Base-by-base conservation (phyloP, 495 filamentous ascomycete species). In the Aspergillus leporis region DNA sequence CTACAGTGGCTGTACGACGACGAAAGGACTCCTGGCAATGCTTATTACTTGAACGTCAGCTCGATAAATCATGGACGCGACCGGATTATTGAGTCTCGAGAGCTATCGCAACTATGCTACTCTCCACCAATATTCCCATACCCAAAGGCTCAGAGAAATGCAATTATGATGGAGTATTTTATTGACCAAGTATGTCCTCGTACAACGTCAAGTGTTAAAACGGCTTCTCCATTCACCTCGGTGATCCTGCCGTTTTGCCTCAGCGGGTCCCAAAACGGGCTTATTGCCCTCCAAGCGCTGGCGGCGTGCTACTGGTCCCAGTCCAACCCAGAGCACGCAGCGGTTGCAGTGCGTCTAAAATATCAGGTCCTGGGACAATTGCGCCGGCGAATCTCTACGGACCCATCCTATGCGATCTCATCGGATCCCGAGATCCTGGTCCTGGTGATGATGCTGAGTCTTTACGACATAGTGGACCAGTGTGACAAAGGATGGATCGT, bases 401-500 rank as follows among this genome's bases (percentile, higher is more conserved):
- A 53, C 18, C 12, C 19, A 4, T 21, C 23, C 31, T 53, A 38
- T 40, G 9, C 23, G 5, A n/a, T 40, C 7, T 18, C 12, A 8
- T 16, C 30, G 19, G 59, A 65, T 32, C 65, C 65, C 16, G 58
- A 67, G 40, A 43, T 67, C 10, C 28, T 65, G 19, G 59, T 67
- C 22, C 59, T 62, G 3, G 55, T 67, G 23, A 65, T 67, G 65
- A 53, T 67, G 21, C 53, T 65, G 22, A 65, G 65, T 51, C 65
- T 67, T 3, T 67, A 62, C 40, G 65, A 65, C 13, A 67, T 67
- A 12, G 62, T 67, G 21, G 62, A 67, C 49, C 52, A 65, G 16
- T 67, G 65, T 25, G 65, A 67, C 50, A 51, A 54, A 28, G 58
- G 61, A 31, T 67, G 65, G 65, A 60, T 67, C 9, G 45, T 67